A percentile compares a stretch with the other conserved stretches of the same genome.
These are phyloP conservation scores for Musa acuminata DNA, from an alignment of 176 grass and related monocot species.

Conservation along the genomic window DNA sequence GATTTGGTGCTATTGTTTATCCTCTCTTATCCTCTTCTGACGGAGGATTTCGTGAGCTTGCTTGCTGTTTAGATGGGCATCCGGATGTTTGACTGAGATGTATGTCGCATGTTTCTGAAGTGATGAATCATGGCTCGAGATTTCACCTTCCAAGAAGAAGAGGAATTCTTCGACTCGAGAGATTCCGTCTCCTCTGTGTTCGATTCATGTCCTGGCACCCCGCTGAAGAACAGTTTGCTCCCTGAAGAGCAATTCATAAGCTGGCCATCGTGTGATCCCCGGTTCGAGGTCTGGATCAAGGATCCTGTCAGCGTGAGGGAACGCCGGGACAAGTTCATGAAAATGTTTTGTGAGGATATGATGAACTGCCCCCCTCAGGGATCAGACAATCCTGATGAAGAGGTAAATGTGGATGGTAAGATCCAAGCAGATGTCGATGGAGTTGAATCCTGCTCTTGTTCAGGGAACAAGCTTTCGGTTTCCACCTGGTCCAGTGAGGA, in stretches of 20 bases:
- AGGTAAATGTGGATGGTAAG: neutral
- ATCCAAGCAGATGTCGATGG: neutral
- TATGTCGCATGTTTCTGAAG: neutral
- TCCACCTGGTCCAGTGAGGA: conserved; percentile 22
- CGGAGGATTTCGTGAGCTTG: neutral
- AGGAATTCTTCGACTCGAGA: neutral
- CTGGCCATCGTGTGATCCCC: conserved; percentile 11
- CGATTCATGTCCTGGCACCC: neutral
- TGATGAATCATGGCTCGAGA: neutral
- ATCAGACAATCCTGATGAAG: neutral
- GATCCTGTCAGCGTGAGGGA: conserved; percentile 42
- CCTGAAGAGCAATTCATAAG: neutral
- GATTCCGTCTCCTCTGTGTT: neutral
- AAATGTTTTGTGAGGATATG: conserved; percentile 33
- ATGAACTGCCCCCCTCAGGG: neutral
- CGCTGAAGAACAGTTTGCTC: neutral
- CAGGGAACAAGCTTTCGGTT: conserved; percentile 16
- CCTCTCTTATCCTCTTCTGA: neutral
- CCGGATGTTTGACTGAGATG: neutral
- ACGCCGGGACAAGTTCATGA: conserved; percentile 45
- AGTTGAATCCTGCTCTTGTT: neutral
- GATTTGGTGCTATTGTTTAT: neutral
- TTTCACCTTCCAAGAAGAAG: neutral
- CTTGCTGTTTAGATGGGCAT: neutral
- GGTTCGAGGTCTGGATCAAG: conserved; percentile 49